phyloP scores from a whole-genome alignment of 371 early-diverging fungal genomes.

The Chytridiales sp. region DNA sequence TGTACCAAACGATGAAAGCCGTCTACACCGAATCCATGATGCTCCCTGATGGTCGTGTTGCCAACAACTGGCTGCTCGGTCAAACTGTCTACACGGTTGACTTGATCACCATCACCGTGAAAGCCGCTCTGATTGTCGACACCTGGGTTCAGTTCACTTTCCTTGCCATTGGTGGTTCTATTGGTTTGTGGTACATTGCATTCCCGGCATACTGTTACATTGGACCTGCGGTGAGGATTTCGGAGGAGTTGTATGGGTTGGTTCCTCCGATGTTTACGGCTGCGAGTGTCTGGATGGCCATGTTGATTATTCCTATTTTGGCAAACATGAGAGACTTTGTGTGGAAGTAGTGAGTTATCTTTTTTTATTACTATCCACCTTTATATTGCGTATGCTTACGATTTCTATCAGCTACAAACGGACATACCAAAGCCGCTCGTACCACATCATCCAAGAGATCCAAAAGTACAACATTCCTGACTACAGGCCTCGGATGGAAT shows the following conservation, averaged over 20 bases:
- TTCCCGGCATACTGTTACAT: slow-evolving; percentile 79
- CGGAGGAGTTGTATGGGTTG: slow-evolving; percentile 82
- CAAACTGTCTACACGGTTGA: slow-evolving; percentile 40
- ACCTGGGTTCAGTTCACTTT: slow-evolving; percentile 40
- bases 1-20: slow-evolving; percentile 36
- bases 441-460: slow-evolving; percentile 96
- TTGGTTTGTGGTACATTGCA: slow-evolving; percentile 74
- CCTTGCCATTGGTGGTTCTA: slow-evolving; percentile 33
- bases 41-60: slow-evolving; percentile 33
- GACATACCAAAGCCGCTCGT: slow-evolving; percentile 77
- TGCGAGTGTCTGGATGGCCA: slow-evolving; percentile 80
- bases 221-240: slow-evolving; percentile 70
- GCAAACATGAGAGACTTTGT: slow-evolving; percentile 83
- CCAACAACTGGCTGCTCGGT: slow-evolving; percentile 49
- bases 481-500: slow-evolving; percentile 93
- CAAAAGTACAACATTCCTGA: slow-evolving; percentile 96
- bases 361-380: neutral
- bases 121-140: slow-evolving; percentile 36
- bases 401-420: slow-evolving; percentile 66
- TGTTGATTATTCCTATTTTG: slow-evolving; percentile 75
- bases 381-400: neutral
- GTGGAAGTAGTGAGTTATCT: slow-evolving; percentile 73
- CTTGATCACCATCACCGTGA: slow-evolving; percentile 38
- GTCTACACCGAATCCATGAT: slow-evolving; percentile 24
- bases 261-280: slow-evolving; percentile 72